A percentile compares a stretch with the other conserved stretches of the same genome.
Conservation (phyloP, 352 stramenopile species). For the Phytophthora citricola region DNA sequence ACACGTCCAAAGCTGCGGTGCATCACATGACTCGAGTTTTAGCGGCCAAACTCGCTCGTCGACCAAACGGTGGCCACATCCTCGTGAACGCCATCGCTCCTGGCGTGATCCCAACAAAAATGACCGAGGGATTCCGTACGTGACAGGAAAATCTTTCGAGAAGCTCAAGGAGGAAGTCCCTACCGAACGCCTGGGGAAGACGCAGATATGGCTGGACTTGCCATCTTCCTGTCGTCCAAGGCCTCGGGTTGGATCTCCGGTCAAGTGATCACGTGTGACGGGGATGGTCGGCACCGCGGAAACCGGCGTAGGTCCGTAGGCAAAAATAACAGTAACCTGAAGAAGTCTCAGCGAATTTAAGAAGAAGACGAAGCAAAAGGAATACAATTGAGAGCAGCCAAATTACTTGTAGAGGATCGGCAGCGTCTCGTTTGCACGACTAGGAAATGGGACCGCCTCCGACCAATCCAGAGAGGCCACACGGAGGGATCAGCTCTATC, state of each 20-base stretch:
- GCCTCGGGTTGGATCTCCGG: constrained; percentile 93
- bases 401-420: too few relatives aligned
- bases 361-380: too few relatives aligned
- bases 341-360: too few relatives aligned
- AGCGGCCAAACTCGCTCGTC: constrained; percentile 88
- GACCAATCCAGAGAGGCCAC: constrained; percentile 7
- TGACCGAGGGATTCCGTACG: constrained; percentile 84
- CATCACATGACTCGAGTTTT: constrained; percentile 94
- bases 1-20: constrained; percentile 94
- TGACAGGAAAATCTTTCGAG: constrained; percentile 56
- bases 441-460: not conserved
- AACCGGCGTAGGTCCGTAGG: constrained; percentile 43
- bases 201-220: constrained; percentile 94
- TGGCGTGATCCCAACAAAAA: constrained; percentile 91
- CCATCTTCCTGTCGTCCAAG: constrained; percentile 92
- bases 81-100: constrained; percentile 96
- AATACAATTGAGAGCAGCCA: too few relatives aligned
- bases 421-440: not conserved
- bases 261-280: constrained; percentile 92
- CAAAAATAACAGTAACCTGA: too few relatives aligned
- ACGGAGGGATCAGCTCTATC: constrained; percentile 9
- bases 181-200: constrained; percentile 77
- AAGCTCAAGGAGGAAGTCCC: constrained; percentile 79
- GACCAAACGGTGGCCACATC: constrained; percentile 86
- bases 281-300: constrained; percentile 69